These are phyloP conservation scores for Fusarium sp. DNA, from an alignment of 2,329 filamentous ascomycete species.

Conservation along the genomic window DNA sequence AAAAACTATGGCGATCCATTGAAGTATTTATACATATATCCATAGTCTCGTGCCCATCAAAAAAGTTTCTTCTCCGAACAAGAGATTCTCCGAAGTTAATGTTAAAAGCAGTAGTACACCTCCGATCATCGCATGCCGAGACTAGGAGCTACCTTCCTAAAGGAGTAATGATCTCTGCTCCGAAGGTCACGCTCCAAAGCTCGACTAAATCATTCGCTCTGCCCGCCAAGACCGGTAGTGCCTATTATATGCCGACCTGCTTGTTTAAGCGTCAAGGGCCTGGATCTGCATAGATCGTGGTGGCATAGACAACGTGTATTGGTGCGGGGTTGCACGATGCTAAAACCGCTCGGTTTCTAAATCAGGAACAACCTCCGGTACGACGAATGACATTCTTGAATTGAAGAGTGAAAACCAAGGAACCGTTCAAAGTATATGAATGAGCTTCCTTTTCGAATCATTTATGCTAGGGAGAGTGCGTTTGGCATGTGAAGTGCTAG, in stretches of 20 bases:
- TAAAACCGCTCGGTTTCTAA: not conserved
- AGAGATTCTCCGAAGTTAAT: not conserved
- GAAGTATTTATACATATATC: conserved; percentile 21
- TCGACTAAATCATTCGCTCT: conserved; percentile 19
- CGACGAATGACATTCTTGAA: conserved; percentile 2
- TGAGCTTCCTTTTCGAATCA: conserved; percentile 9
- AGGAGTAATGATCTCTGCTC: conserved; percentile 21
- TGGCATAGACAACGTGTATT: conserved; percentile 7
- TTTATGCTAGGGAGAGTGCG: not conserved
- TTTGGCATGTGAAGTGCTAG: not conserved
- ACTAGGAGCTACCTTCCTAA: conserved; percentile 21
- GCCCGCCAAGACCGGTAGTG: not conserved
- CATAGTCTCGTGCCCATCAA: too few species aligned
- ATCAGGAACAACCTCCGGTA: conserved; percentile 10
- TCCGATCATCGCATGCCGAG: not conserved
- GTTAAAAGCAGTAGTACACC: not conserved
- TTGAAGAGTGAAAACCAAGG: not conserved
- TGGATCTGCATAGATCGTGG: conserved; percentile 23
- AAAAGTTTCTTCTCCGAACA: too few species aligned
- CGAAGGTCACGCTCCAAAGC: conserved; percentile 16
- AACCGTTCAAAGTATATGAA: not conserved
- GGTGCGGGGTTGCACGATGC: conserved; percentile 22
- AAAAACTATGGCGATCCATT: too few species aligned
- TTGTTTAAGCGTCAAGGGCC: conserved; percentile 5
- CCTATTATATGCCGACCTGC: not conserved